Base-by-base conservation (phyloP, 148 eudicot genomes). In the Rhododendron mucronatum region DNA sequence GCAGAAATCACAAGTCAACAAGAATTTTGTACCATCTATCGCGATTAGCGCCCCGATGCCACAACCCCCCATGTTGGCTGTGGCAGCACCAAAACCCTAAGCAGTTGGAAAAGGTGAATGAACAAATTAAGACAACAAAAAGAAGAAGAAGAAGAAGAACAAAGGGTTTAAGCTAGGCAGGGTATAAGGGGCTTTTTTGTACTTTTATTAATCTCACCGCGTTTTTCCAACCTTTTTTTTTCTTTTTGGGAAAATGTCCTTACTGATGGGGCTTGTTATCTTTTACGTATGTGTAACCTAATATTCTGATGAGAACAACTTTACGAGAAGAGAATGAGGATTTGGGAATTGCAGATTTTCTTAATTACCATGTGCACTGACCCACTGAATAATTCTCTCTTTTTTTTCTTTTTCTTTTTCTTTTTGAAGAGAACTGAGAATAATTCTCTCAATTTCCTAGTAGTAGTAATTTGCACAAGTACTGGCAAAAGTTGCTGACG, bases 1-100 rank as follows among this genome's bases (percentile, higher is more conserved):
- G 87, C 89, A 87, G 76, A 89, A 65, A 67, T 63, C 18, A 7
- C 88, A 88, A 71, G 83, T 57, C 12, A 81, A 81, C 33, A 88
- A 30, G 65, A 39, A 45, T 21, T 12, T 77, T 12, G 53, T 82
- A 73, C 89, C 92, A 0, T 88, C 83, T 5, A 8, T 89, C 2
- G 91, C 90, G 37, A 90, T 91, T 57, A 86, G 88, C 35, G 89
- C 90, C 65, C 93, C 94, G 8, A 90, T 88, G 35, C 82, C 90
- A n/a, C 77, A 53, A 20, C 84, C 88, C 23, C 92, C 92, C 78
- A 91, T 88, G 92, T 48, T 91, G 30, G 89, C 91, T 26, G 20
- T 89, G 71, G 91, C 89, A 71, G 85, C 90, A 20, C 92, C 89
- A 85, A 89, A 85, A 30, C 48, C 41, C 82, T 87, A 80, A 53